phyloP scores from a whole-genome alignment of 768 basidiomycete genomes.

The Hericium coralloides region DNA sequence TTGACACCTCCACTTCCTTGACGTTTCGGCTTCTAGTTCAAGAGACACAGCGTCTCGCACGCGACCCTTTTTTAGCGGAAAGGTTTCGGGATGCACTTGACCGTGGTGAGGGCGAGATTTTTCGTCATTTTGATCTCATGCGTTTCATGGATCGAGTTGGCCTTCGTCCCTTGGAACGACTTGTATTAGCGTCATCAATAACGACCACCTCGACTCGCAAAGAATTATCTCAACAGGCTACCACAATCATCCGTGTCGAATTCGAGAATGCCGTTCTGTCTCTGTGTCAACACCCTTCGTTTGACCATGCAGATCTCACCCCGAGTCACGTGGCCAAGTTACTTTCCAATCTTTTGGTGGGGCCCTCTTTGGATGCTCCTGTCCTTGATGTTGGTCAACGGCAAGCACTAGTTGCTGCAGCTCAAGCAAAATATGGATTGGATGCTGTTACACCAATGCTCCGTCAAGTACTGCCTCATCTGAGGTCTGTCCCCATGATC shows the following conservation, averaged over 20 bases:
- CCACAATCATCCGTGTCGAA: conserved; percentile 59
- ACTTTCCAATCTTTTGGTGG: conserved; percentile 71
- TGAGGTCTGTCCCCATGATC: conserved; percentile 44
- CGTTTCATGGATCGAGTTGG: conserved; percentile 80
- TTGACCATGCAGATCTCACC: conserved; percentile 73
- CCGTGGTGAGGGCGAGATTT: conserved; percentile 78
- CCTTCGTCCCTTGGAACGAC: conserved; percentile 67
- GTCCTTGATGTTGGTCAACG: conserved; percentile 65
- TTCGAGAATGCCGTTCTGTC: conserved; percentile 74
- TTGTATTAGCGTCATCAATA: conserved; percentile 71
- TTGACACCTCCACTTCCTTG: conserved; percentile 68
- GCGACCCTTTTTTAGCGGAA: conserved; percentile 85
- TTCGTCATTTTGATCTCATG: conserved; percentile 74
- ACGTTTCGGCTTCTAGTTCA: conserved; percentile 82
- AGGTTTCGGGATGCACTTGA: conserved; percentile 86
- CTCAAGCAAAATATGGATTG: conserved; percentile 72
- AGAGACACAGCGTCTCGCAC: conserved; percentile 82
- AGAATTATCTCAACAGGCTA: conserved; percentile 52
- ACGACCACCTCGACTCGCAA: conserved; percentile 53
- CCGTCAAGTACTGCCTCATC: conserved; percentile 60
- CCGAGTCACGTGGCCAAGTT: conserved; percentile 71
- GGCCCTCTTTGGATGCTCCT: conserved; percentile 59
- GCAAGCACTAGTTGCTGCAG: conserved; percentile 64
- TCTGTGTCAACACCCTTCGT: conserved; percentile 70
- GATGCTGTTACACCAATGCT: conserved; percentile 70